Evolutionary conservation across 495 filamentous ascomycete species (phyloP).

Genomic region (Tuber borchii): DNA sequence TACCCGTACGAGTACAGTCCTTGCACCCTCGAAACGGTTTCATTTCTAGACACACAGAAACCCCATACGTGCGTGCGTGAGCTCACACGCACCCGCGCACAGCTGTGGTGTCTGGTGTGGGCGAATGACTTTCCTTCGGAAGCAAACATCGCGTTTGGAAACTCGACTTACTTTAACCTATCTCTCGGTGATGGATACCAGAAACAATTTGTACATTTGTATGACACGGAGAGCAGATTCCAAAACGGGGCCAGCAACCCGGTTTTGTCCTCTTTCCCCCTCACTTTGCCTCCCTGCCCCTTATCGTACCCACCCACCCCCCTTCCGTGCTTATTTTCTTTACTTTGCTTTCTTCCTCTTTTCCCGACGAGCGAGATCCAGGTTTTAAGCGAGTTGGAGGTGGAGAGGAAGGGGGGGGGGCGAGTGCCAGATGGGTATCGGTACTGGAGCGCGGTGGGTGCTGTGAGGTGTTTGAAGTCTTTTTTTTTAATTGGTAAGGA

Average conservation of each 20-base stretch:
- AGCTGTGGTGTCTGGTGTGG: neutral
- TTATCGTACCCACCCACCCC: neutral
- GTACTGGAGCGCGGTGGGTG: neutral
- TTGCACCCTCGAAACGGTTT: neutral
- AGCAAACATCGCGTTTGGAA: constrained; percentile 1
- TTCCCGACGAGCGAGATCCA: neutral
- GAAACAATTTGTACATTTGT: neutral
- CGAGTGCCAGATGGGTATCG: neutral
- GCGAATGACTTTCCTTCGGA: neutral
- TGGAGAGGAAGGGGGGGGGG: neutral
- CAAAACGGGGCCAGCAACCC: constrained; percentile 3
- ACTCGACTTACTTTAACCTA: neutral
- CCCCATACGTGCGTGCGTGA: neutral
- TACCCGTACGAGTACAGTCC: neutral
- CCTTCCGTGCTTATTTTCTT: neutral
- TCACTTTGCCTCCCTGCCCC: neutral
- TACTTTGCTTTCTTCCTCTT: no score
- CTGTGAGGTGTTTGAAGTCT: neutral
- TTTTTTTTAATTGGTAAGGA: neutral
- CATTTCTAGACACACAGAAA: neutral
- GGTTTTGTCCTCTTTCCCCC: neutral
- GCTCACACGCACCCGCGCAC: neutral
- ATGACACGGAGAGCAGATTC: constrained; percentile 5
- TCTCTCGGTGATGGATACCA: neutral
- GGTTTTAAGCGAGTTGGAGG: no score